Percentiles rank a stretch among this genome's conserved stretches.
Evolutionary conservation across 306 rosid species (phyloP).

Genomic region (Sophora flavescens): DNA sequence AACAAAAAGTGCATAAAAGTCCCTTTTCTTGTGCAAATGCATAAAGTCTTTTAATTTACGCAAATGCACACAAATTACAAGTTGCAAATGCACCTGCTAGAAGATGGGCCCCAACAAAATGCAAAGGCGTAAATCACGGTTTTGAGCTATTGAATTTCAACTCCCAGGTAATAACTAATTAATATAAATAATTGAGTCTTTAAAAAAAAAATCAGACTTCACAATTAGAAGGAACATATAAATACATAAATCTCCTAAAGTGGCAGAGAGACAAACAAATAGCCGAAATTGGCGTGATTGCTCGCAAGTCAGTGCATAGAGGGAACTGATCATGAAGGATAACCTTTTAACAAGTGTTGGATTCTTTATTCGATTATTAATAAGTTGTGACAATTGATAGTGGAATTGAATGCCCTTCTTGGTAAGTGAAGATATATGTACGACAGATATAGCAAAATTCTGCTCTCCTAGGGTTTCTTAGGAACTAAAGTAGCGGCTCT

Average conservation of each 20-base stretch:
- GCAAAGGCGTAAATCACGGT: slow-evolving; percentile 37
- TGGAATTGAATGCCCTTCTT: slow-evolving; percentile 21
- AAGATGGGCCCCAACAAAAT: background rate
- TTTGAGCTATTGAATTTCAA: slow-evolving; percentile 6
- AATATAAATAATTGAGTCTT: background rate
- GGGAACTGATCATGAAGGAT: background rate
- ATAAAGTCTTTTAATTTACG: slow-evolving; percentile 1
- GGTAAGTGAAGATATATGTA: background rate
- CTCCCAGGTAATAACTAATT: background rate
- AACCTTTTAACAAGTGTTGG: background rate
- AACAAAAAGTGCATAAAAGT: slow-evolving; percentile 18
- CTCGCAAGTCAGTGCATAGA: slow-evolving; percentile 7
- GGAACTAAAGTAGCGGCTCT: too few relatives aligned
- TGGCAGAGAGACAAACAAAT: background rate
- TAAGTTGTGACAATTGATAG: background rate
- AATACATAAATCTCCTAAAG: background rate
- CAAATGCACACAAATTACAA: background rate
- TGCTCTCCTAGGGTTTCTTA: too few relatives aligned
- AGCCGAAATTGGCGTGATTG: slow-evolving; percentile 26
- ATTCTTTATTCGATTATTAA: background rate
- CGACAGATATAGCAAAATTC: too few relatives aligned
- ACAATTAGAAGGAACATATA: background rate
- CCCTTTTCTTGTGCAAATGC: background rate
- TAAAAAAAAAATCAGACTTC: background rate
- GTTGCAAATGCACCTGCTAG: background rate